A percentile compares a stretch with the other conserved stretches of the same genome.
phyloP scores from a whole-genome alignment of 176 grass and related monocot genomes.

The Cenchrus fungigraminus region DNA sequence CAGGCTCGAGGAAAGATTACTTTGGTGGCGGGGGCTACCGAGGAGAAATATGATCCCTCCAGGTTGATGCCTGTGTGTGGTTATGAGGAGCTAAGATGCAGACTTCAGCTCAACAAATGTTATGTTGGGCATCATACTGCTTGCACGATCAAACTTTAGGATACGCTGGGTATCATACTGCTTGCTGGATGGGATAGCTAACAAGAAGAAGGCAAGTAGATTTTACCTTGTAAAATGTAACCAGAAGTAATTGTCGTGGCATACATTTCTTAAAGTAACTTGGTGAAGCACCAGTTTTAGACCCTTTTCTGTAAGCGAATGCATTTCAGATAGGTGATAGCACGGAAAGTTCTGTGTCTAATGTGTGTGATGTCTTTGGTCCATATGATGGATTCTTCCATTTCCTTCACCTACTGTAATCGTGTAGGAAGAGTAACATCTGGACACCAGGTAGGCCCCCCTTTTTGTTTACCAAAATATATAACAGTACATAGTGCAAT shows the following conservation, averaged over 20 bases:
- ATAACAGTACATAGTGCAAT: neutral
- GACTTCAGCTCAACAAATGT: constrained; percentile 6
- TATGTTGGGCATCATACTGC: neutral
- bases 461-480: neutral
- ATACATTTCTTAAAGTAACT: neutral
- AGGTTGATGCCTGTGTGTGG: constrained; percentile 9
- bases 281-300: neutral
- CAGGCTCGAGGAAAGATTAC: constrained; percentile 81
- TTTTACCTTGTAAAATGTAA: constrained; percentile 37
- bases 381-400: neutral
- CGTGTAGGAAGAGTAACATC: neutral
- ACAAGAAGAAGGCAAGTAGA: neutral
- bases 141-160: neutral
- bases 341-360: neutral
- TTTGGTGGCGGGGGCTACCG: constrained; percentile 81
- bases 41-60: constrained; percentile 75
- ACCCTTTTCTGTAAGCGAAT: neutral
- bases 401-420: too few species aligned
- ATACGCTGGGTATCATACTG: neutral
- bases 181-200: neutral
- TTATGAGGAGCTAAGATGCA: neutral
- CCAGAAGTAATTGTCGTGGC: neutral
- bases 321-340: neutral
- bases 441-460: neutral
- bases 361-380: neutral